Evolutionary conservation across 2,329 filamentous ascomycete genomes (phyloP).

Genomic region (Beauveria scarabaeidicola): DNA sequence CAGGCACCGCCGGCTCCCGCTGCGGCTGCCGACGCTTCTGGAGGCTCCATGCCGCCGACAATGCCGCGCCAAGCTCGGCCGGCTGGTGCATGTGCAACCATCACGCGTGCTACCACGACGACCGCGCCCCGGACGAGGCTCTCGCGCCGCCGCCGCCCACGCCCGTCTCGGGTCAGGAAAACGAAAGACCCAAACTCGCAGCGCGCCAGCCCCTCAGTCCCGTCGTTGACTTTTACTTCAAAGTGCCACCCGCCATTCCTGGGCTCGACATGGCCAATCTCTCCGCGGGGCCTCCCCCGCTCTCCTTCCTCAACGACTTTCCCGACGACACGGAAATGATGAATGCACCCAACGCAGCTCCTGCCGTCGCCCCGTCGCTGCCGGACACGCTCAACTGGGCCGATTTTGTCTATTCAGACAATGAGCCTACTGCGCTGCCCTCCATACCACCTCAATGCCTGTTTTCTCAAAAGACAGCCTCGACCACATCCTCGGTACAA

Average conservation of each 20-base stretch:
- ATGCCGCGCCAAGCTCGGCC: constrained; percentile 32
- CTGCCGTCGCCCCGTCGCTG: constrained; percentile 33
- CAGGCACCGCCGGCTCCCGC: constrained; percentile 41
- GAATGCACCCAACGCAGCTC: constrained; percentile 15
- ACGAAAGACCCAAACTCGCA: constrained; percentile 37
- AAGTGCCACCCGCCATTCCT: constrained; percentile 27
- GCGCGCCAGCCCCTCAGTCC: constrained; percentile 45
- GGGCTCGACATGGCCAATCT: constrained; percentile 35
- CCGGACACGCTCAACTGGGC: constrained; percentile 50
- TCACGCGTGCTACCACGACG: constrained; percentile 54
- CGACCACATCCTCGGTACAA: constrained; percentile 42
- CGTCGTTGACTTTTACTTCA: constrained; percentile 39
- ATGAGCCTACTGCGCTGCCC: constrained; percentile 24
- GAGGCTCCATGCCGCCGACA: constrained; percentile 33
- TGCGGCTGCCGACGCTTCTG: constrained; percentile 56
- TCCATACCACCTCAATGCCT: constrained; percentile 43
- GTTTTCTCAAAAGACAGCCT: constrained; percentile 43
- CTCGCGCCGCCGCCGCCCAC: constrained; percentile 15
- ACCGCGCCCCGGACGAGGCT: constrained; percentile 23
- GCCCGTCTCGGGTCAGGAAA: constrained; percentile 38
- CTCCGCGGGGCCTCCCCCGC: constrained; percentile 16
- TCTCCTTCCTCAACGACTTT: constrained; percentile 28
- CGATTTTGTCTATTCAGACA: constrained; percentile 32
- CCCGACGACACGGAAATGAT: constrained; percentile 19
- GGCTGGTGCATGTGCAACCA: constrained; percentile 55